Conservation (phyloP, 805 yeast species). For the Saccharomycopsis babjevae region DNA sequence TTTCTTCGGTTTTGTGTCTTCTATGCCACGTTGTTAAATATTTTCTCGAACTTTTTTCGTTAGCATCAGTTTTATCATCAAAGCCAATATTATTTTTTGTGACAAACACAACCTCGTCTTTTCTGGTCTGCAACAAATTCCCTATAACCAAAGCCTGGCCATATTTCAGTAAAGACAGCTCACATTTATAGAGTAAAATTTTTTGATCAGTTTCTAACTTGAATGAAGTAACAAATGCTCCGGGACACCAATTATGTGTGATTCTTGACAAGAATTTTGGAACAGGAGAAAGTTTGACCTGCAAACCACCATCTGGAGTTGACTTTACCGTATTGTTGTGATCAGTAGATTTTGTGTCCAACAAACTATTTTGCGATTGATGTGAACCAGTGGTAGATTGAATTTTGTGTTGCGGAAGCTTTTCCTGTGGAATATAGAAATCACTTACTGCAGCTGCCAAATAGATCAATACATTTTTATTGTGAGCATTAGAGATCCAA, state of each 20-base stretch:
- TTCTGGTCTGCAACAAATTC: slow-evolving; percentile 80
- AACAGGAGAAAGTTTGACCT: slow-evolving; percentile 88
- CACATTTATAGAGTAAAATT: slow-evolving; percentile 65
- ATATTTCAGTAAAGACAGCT: slow-evolving; percentile 70
- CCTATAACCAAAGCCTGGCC: slow-evolving; percentile 94
- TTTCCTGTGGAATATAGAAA: slow-evolving; percentile 79
- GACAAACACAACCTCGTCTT: slow-evolving; percentile 80
- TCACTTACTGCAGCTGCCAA: slow-evolving; percentile 98
- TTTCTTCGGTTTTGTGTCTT: slow-evolving; percentile 21
- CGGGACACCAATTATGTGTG: slow-evolving; percentile 91
- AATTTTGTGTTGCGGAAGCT: slow-evolving; percentile 88
- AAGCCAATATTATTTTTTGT: slow-evolving; percentile 25
- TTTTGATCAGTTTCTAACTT: slow-evolving; percentile 81
- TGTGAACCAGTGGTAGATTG: slow-evolving; percentile 31
- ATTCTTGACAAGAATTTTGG: slow-evolving; percentile 85
- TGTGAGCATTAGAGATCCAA: slow-evolving; percentile 33
- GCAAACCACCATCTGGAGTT: slow-evolving; percentile 48
- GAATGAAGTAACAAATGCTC: slow-evolving; percentile 89
- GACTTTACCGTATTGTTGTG: background rate
- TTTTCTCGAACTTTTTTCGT: background rate
- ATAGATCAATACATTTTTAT: slow-evolving; percentile 55
- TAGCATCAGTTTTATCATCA: slow-evolving; percentile 19
- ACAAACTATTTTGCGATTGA: background rate
- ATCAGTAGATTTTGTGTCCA: background rate
- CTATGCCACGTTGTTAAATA: slow-evolving; percentile 43